Percentiles rank a stretch among this genome's conserved stretches.
These are phyloP conservation scores for Cubamyces lactineus DNA, from an alignment of 768 basidiomycete genomes.

Conservation along the genomic window DNA sequence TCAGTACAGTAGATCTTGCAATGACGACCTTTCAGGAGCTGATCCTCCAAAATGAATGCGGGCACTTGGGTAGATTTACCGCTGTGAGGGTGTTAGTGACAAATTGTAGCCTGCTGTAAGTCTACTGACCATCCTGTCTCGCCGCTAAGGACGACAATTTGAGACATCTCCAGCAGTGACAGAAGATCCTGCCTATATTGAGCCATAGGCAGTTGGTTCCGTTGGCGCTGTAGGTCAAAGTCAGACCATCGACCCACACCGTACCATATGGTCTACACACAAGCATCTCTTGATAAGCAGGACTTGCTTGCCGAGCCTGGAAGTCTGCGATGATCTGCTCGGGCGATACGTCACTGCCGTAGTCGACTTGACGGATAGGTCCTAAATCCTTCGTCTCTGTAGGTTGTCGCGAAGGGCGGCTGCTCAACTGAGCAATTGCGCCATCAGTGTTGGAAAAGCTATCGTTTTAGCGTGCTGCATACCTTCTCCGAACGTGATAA, in stretches of 20 bases:
- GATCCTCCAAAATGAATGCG: constrained; percentile 89
- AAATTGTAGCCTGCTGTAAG: constrained; percentile 42
- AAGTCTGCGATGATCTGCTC: constrained; percentile 65
- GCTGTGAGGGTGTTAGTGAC: constrained; percentile 41
- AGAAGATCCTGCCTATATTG: constrained; percentile 76
- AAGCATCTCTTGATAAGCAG: constrained; percentile 86
- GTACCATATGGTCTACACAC: constrained; percentile 47
- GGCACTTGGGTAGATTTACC: constrained; percentile 98
- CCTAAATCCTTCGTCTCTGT: constrained; percentile 23
- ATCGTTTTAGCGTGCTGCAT: constrained; percentile 5
- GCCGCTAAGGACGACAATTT: constrained; percentile 86
- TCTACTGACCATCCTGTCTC: constrained; percentile 68
- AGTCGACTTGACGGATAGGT: not conserved
- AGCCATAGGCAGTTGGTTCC: constrained; percentile 85
- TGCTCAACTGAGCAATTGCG: not conserved
- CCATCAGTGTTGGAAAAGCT: not conserved
- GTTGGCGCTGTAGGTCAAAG: constrained; percentile 54
- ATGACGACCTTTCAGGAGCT: constrained; percentile 73
- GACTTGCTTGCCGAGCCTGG: constrained; percentile 58
- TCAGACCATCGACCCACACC: no score
- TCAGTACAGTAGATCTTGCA: constrained; percentile 97
- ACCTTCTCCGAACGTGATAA: constrained; percentile 49
- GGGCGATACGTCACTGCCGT: constrained; percentile 31
- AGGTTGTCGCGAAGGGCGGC: constrained; percentile 8
- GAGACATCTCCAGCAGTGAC: constrained; percentile 66